phyloP scores from a whole-genome alignment of 176 grass and related monocot species.

The Carex parvula region DNA sequence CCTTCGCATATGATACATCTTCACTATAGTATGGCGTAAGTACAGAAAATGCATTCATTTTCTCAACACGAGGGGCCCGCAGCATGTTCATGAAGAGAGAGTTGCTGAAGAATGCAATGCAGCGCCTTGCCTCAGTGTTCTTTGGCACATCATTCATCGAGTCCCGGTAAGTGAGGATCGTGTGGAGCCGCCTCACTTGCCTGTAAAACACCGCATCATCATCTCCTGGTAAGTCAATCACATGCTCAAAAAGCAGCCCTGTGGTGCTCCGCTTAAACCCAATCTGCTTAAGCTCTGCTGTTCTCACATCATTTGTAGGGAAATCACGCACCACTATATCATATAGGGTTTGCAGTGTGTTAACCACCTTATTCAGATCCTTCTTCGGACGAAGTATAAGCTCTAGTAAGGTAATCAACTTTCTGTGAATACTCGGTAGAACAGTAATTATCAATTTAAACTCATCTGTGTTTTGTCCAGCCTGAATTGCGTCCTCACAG shows the following conservation, averaged over 20 bases:
- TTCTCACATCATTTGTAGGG: constrained; percentile 47
- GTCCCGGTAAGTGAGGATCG: constrained; percentile 86
- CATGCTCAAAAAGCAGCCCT: constrained; percentile 70
- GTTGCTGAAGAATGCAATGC: constrained; percentile 98
- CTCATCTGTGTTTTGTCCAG: constrained; percentile 47
- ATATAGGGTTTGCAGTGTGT: constrained; percentile 85
- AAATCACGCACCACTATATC: constrained; percentile 77
- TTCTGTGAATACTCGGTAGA: constrained; percentile 60
- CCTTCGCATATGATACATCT: constrained; percentile 72
- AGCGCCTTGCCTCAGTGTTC: constrained; percentile 72
- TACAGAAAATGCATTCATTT: constrained; percentile 87
- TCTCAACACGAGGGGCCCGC: constrained; percentile 79
- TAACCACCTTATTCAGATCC: constrained; percentile 71
- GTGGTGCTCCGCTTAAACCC: constrained; percentile 35
- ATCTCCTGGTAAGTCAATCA: constrained; percentile 45
- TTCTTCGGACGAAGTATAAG: constrained; percentile 54
- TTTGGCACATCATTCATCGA: constrained; percentile 84
- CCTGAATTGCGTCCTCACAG: constrained; percentile 44
- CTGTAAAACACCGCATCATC: constrained; percentile 62
- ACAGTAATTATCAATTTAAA: constrained; percentile 51
- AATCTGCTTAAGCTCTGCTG: constrained; percentile 45
- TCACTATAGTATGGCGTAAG: constrained; percentile 95
- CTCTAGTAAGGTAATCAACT: constrained; percentile 58
- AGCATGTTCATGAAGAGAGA: constrained; percentile 99
- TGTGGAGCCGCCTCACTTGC: constrained; percentile 80